These are phyloP conservation scores for Rosa lucieae DNA, from an alignment of 306 rosid species.

Conservation along the genomic window DNA sequence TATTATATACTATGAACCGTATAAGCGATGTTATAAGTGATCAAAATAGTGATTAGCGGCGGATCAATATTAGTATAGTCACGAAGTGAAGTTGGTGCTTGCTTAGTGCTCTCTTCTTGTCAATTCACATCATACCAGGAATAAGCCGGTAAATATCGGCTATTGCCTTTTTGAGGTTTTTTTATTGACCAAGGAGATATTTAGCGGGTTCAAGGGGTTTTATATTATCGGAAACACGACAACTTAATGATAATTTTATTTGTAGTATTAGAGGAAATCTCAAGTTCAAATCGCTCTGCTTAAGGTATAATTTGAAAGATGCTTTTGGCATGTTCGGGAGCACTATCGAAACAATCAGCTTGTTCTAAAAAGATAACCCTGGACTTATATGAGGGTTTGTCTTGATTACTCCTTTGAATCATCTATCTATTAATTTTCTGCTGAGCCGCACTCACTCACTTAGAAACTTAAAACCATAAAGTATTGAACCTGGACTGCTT, in stretches of 20 bases:
- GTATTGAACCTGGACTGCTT: not conserved
- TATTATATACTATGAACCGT: not conserved
- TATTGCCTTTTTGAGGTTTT: slow-evolving; percentile 1
- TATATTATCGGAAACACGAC: not conserved
- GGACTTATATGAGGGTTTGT: not conserved
- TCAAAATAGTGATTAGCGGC: not conserved
- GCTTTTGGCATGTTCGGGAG: not conserved
- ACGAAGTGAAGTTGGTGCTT: not conserved
- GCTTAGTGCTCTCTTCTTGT: slow-evolving; percentile 11
- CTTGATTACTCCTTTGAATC: too few relatives aligned
- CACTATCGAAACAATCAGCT: not conserved
- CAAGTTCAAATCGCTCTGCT: not conserved
- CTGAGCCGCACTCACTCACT: not conserved
- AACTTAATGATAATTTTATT: not conserved
- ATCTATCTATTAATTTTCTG: not conserved
- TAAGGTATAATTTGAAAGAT: not conserved
- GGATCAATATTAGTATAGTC: not conserved
- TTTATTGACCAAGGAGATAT: slow-evolving; percentile 9
- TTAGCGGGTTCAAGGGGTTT: slow-evolving; percentile 5
- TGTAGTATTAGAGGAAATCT: not conserved
- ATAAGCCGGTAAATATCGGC: not conserved
- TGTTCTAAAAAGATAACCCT: not conserved
- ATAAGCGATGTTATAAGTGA: not conserved
- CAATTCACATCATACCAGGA: not conserved
- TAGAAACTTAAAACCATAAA: not conserved